Evolutionary conservation across 352 stramenopile species (phyloP).

Genomic region (Pythium guiyangense): DNA sequence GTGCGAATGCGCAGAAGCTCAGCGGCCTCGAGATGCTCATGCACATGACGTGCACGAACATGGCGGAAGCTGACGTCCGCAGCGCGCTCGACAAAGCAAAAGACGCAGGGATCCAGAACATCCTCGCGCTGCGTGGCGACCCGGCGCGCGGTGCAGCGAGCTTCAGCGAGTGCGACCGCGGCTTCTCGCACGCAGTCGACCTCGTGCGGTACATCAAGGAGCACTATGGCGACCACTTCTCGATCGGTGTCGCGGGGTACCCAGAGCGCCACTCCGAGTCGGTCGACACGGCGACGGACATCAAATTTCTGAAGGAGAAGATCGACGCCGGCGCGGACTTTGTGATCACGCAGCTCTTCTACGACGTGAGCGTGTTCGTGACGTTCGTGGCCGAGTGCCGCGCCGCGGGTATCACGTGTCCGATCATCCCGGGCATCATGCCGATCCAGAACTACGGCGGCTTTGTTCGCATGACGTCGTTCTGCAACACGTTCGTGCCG

Average conservation of each 20-base stretch:
- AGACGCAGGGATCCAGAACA: slow-evolving; percentile 96
- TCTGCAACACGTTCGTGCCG: slow-evolving; percentile 94
- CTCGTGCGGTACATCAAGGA: slow-evolving; percentile 96
- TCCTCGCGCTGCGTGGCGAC: slow-evolving; percentile 97
- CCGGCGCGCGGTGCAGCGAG: slow-evolving; percentile 88
- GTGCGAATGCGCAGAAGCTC: slow-evolving; percentile 89
- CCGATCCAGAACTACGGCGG: slow-evolving; percentile 97
- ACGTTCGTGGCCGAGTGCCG: slow-evolving; percentile 92
- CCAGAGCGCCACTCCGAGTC: slow-evolving; percentile 96
- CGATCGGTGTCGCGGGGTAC: slow-evolving; percentile 97
- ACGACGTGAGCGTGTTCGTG: slow-evolving; percentile 94
- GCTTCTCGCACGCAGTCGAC: slow-evolving; percentile 94
- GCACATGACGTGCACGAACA: slow-evolving; percentile 98
- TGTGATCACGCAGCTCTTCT: slow-evolving; percentile 99
- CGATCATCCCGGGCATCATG: slow-evolving; percentile 99
- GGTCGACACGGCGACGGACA: slow-evolving; percentile 85
- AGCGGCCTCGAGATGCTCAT: slow-evolving; percentile 91
- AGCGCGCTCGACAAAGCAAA: slow-evolving; percentile 90
- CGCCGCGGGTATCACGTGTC: slow-evolving; percentile 89
- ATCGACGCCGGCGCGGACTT: slow-evolving; percentile 97
- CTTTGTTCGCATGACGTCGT: slow-evolving; percentile 98
- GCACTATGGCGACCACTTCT: slow-evolving; percentile 95
- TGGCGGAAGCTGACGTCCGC: slow-evolving; percentile 91
- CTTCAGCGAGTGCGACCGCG: slow-evolving; percentile 90
- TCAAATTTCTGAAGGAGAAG: slow-evolving; percentile 97